Conservation (phyloP, 1,139 yeast genomes). For the Nakaseomyces sp. region DNA sequence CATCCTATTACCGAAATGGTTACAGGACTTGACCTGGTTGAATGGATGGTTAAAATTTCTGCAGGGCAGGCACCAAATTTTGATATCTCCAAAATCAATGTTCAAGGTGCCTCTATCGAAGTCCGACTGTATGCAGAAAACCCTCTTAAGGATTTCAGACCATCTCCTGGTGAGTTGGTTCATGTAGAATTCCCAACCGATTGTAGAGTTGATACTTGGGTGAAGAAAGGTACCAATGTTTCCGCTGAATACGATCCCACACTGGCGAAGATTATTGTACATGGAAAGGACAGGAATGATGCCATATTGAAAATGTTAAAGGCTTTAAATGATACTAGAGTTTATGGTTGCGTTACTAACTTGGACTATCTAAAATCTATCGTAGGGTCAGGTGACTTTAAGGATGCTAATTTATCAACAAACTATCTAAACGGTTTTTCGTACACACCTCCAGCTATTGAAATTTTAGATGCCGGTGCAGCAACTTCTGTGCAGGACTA, state of each 20-base stretch:
- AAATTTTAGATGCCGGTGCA: slow-evolving; percentile 79
- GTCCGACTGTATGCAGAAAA: slow-evolving; percentile 95
- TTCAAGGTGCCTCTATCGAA: slow-evolving; percentile 89
- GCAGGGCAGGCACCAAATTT: slow-evolving; percentile 83
- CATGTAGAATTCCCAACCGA: slow-evolving; percentile 77
- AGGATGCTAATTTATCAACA: slow-evolving; percentile 73
- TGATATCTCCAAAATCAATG: slow-evolving; percentile 41
- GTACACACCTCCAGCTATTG: slow-evolving; percentile 76
- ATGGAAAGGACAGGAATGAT: slow-evolving; percentile 79
- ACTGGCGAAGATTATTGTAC: slow-evolving; percentile 89
- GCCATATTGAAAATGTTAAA: slow-evolving; percentile 66
- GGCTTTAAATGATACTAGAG: slow-evolving; percentile 79
- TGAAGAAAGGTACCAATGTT: slow-evolving; percentile 75
- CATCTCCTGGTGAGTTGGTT: slow-evolving; percentile 90
- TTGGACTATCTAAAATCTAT: slow-evolving; percentile 81
- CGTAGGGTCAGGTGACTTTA: slow-evolving; percentile 77
- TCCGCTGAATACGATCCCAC: slow-evolving; percentile 97
- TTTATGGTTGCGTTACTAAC: slow-evolving; percentile 83
- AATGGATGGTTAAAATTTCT: slow-evolving; percentile 92
- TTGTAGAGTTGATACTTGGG: slow-evolving; percentile 96
- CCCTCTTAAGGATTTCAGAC: slow-evolving; percentile 89
- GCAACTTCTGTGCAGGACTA: slow-evolving; percentile 93
- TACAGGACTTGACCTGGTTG: slow-evolving; percentile 88
- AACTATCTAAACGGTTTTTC: slow-evolving; percentile 77
- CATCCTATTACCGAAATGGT: slow-evolving; percentile 96